Evolutionary conservation across 108 stramenopile genomes (phyloP).

Genomic region (Schizochytrium sp.): DNA sequence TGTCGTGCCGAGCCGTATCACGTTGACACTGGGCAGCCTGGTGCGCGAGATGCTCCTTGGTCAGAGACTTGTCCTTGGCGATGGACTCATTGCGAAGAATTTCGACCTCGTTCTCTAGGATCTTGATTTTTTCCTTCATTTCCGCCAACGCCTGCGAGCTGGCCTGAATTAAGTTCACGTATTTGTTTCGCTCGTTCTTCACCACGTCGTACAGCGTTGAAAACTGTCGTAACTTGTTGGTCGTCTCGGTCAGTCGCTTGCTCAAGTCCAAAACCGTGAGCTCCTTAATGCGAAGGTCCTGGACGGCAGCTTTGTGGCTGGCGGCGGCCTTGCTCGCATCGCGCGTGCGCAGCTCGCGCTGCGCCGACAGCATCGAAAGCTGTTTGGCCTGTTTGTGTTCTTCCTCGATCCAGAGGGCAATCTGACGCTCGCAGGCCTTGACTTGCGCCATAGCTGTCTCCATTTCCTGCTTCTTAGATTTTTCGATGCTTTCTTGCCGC

Average conservation of each 20-base stretch:
- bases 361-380: constrained; percentile 6
- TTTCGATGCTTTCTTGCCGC: constrained; percentile 17
- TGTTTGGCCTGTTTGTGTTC: constrained; percentile 13
- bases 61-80: constrained; percentile 55
- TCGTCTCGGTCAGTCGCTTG: constrained; percentile 47
- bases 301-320: constrained; percentile 37
- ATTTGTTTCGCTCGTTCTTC: constrained; percentile 58
- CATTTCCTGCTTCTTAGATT: neutral
- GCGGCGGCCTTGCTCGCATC: constrained; percentile 32
- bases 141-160: constrained; percentile 52
- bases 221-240: constrained; percentile 50
- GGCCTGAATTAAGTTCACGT: constrained; percentile 54
- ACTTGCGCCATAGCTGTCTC: constrained; percentile 27
- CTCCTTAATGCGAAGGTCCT: constrained; percentile 49
- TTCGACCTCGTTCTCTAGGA: constrained; percentile 52
- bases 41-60: constrained; percentile 44
- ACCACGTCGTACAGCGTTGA: constrained; percentile 57
- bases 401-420: neutral
- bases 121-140: constrained; percentile 61
- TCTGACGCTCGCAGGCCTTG: constrained; percentile 28
- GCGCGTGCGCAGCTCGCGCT: constrained; percentile 34
- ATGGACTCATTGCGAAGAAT: constrained; percentile 54
- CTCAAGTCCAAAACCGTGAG: constrained; percentile 45
- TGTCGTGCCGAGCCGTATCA: constrained; percentile 43
- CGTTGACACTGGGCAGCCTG: constrained; percentile 38